Evolutionary conservation across 2,329 filamentous ascomycete genomes (phyloP).

Genomic region (Penicillium sumatraense): DNA sequence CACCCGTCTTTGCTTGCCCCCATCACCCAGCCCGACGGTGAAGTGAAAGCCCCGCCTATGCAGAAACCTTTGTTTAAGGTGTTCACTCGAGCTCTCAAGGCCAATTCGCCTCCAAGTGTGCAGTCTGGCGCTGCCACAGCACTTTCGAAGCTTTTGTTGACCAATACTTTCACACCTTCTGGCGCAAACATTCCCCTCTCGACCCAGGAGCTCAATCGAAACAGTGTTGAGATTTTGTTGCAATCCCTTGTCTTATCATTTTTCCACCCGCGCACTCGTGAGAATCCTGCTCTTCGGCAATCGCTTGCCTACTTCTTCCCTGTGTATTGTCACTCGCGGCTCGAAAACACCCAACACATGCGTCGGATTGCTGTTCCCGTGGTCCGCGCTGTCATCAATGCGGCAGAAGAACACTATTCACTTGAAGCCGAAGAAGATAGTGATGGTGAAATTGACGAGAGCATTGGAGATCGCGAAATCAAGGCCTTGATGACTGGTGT

Average conservation of each 20-base stretch:
- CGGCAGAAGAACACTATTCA: constrained; percentile 67
- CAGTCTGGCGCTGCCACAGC: constrained; percentile 81
- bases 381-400: constrained; percentile 68
- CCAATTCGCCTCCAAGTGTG: constrained; percentile 71
- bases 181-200: constrained; percentile 58
- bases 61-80: constrained; percentile 76
- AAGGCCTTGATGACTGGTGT: constrained; percentile 71
- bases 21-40: constrained; percentile 48
- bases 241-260: constrained; percentile 83
- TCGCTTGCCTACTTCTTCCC: constrained; percentile 92
- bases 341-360: constrained; percentile 84
- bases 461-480: constrained; percentile 69
- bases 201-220: constrained; percentile 54
- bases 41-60: constrained; percentile 50
- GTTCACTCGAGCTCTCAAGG: constrained; percentile 81
- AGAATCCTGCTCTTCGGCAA: constrained; percentile 82
- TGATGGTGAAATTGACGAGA: constrained; percentile 73
- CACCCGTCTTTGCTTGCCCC: constrained; percentile 78
- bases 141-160: constrained; percentile 83
- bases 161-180: constrained; percentile 65
- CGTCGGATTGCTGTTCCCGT: constrained; percentile 72
- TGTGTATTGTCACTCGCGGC: constrained; percentile 85
- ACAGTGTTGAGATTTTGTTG: constrained; percentile 72
- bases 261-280: constrained; percentile 81
- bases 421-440: constrained; percentile 75